phyloP scores from a whole-genome alignment of 2,329 filamentous ascomycete species.

The Didymella keratinophila region DNA sequence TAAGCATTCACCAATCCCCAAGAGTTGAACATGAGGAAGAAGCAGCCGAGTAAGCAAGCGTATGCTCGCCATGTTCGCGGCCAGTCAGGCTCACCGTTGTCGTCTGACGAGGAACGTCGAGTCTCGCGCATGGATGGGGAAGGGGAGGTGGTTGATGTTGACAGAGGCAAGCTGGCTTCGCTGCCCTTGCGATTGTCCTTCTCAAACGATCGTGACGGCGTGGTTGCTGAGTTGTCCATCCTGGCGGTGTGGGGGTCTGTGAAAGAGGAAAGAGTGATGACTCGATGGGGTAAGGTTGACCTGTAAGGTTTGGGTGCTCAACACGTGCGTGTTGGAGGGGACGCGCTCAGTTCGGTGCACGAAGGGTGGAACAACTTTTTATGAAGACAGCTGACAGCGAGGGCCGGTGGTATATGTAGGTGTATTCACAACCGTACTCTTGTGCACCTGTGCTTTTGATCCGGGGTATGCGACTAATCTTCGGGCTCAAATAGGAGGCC shows the following conservation, averaged over 20 bases:
- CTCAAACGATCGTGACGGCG: constrained; percentile 27
- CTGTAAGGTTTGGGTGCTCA: constrained; percentile 26
- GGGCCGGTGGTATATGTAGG: constrained; percentile 20
- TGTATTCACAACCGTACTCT: constrained; percentile 33
- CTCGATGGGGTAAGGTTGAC: constrained; percentile 18
- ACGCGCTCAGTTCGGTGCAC: constrained; percentile 26
- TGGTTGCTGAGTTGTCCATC: constrained; percentile 20
- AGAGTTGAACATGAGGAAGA: constrained; percentile 61
- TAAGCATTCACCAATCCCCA: constrained; percentile 61
- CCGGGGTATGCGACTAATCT: constrained; percentile 28
- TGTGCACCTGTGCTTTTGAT: constrained; percentile 25
- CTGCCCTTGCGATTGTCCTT: constrained; percentile 33
- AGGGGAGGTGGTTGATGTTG: constrained; percentile 32
- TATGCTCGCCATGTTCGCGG: constrained; percentile 57
- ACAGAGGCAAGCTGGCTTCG: constrained; percentile 34
- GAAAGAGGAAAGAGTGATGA: constrained; percentile 19
- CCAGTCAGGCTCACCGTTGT: constrained; percentile 52
- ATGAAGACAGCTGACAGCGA: constrained; percentile 12
- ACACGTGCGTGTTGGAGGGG: constrained; percentile 31
- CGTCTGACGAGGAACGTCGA: constrained; percentile 26
- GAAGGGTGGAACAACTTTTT: constrained; percentile 20
- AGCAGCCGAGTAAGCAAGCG: constrained; percentile 55
- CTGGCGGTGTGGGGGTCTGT: constrained; percentile 7
- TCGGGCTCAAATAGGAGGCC: constrained; percentile 32
- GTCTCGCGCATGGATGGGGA: constrained; percentile 34